Evolutionary conservation across 805 yeast species (phyloP), one percentile per base, ranked within the genome.

Genomic region (Candida patagonica): DNA sequence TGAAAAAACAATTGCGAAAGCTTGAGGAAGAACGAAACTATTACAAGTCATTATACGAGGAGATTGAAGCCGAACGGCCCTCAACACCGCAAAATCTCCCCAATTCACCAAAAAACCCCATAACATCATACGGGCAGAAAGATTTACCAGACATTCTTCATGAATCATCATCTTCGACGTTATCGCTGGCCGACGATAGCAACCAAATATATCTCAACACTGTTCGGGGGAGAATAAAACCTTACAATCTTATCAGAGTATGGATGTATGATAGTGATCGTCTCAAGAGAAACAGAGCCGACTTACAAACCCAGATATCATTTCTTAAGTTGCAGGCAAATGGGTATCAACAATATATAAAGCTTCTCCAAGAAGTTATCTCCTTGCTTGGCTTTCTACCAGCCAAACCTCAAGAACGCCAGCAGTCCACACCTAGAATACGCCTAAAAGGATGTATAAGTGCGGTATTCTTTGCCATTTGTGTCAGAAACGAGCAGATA

Each of bases 151-250:
- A n/a, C n/a, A n/a, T n/a, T n/a, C n/a, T n/a, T n/a, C n/a, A n/a
- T n/a, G n/a, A n/a, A n/a, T n/a, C n/a, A n/a, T n/a, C 31, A 15
- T 29, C 31, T 4, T 29, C 19, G 19, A n/a, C 31, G 8, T 10
- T 10, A n/a, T 29, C 31, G 10, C 4, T 15, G 8, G 16, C 15
- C 15, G 16, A 29, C 16, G 3, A 10, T 10, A 15, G 17, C 17
- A 29, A 29, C 15, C 2, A 10, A 10, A 8, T 29, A 5, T 33
- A 22, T 5, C 26, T 33, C 3, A 20, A 22, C 19, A 33, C 37
- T 9, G 37, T 15, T n/a, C 26, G 37, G n/a, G 37, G 37, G 7
- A 13, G 8, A 33, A 33, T 33, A 15, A 33, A n/a, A 22, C 37
- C 37, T 3, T 12, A 23, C 6, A 27, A 33, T 22, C 27, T 33